These are phyloP conservation scores for Ilex asprella DNA, from an alignment of 257 asterid species.

Conservation along the genomic window DNA sequence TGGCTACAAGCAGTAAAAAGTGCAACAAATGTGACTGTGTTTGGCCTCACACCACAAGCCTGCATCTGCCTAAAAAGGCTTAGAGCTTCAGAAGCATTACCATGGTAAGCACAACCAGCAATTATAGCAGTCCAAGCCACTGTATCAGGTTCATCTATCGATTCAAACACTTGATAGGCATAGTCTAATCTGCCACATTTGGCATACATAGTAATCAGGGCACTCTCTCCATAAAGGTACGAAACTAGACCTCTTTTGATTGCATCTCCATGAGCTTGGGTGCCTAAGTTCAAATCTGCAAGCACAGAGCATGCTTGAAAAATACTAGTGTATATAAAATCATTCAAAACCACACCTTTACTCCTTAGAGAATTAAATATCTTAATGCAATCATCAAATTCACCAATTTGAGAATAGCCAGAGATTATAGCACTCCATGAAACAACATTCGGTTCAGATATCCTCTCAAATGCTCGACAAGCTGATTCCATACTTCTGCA, in stretches of 20 bases:
- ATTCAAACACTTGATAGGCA: constrained; percentile 33
- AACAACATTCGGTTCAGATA: constrained; percentile 46
- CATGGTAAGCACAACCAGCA: constrained; percentile 45
- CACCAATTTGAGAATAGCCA: constrained; percentile 41
- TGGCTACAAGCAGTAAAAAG: constrained; percentile 58
- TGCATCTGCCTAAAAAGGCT: constrained; percentile 33
- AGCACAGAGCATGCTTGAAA: constrained; percentile 42
- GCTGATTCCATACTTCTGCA: constrained; percentile 34
- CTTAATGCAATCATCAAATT: constrained; percentile 32
- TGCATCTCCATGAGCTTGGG: constrained; percentile 56
- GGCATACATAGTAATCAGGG: constrained; percentile 50
- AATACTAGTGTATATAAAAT: constrained; percentile 46
- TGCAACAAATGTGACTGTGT: constrained; percentile 38
- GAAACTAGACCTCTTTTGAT: constrained; percentile 41
- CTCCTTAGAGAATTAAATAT: constrained; percentile 35
- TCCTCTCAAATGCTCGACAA: constrained; percentile 29
- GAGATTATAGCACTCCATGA: constrained; percentile 57
- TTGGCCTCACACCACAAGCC: constrained; percentile 27
- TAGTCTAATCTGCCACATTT: constrained; percentile 44
- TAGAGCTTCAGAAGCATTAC: constrained; percentile 39
- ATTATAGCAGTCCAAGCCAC: constrained; percentile 57
- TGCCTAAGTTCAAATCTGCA: constrained; percentile 40
- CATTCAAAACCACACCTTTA: constrained; percentile 31
- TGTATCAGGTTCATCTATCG: constrained; percentile 32
- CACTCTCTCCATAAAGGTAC: constrained; percentile 43